Evolutionary conservation across 1,139 yeast genomes (phyloP).

Genomic region (Kodamaea ohmeri): DNA sequence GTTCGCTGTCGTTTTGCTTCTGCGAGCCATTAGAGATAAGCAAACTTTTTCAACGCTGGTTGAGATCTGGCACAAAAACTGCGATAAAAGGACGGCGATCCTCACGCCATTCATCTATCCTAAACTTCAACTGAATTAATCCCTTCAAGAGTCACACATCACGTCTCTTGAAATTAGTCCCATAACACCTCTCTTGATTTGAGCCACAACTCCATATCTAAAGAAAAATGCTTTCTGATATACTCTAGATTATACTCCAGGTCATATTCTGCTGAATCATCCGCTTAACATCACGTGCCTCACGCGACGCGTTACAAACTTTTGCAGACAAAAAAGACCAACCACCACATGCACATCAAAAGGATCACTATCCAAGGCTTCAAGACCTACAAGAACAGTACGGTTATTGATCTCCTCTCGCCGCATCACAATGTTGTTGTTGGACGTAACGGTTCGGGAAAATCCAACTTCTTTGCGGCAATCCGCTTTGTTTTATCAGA

Average conservation of each 20-base stretch:
- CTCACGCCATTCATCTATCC: too few species aligned
- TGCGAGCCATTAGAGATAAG: slow-evolving; percentile 1
- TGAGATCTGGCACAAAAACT: too few species aligned
- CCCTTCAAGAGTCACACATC: too few species aligned
- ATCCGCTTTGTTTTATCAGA: slow-evolving; percentile 90
- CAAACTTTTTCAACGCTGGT: neutral
- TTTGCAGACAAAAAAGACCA: slow-evolving; percentile 1
- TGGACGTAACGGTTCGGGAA: slow-evolving; percentile 96
- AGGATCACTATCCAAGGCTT: slow-evolving; percentile 81
- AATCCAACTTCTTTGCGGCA: slow-evolving; percentile 94
- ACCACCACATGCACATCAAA: slow-evolving; percentile 37
- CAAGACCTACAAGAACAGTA: slow-evolving; percentile 86
- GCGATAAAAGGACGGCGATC: too few species aligned
- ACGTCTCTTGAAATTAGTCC: too few species aligned
- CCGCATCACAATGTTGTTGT: slow-evolving; percentile 87
- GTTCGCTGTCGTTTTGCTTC: neutral
- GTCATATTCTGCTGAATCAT: too few species aligned
- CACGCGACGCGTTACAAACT: slow-evolving; percentile 3
- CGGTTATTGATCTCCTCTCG: slow-evolving; percentile 71
- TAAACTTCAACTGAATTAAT: too few species aligned
- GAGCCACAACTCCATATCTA: neutral
- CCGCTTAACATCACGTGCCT: slow-evolving; percentile 3
- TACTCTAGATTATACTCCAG: neutral
- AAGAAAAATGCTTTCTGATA: neutral
- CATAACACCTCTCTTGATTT: too few species aligned